Percentiles rank a stretch among this genome's conserved stretches.
phyloP scores from a whole-genome alignment of 1,284 basidiomycete species.

The Sporisorium scitamineum region DNA sequence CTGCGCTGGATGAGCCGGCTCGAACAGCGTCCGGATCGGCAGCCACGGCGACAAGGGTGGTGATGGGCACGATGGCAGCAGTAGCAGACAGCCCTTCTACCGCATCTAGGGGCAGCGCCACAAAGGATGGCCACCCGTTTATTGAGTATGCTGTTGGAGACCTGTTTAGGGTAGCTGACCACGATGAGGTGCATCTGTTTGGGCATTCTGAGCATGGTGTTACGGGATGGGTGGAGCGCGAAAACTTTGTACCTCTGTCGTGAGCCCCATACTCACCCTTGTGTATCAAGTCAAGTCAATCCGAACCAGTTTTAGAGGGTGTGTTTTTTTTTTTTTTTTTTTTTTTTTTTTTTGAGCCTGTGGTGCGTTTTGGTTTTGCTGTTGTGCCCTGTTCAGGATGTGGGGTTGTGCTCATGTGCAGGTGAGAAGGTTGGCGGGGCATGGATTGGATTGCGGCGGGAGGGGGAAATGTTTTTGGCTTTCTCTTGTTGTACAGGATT shows the following conservation, averaged over 20 bases:
- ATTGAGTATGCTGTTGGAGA: constrained; percentile 53
- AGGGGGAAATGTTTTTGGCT: too few relatives aligned
- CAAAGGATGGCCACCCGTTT: constrained; percentile 38
- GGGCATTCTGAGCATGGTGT: constrained; percentile 40
- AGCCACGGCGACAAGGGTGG: background rate
- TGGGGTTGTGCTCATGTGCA: too few relatives aligned
- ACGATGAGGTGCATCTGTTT: constrained; percentile 36
- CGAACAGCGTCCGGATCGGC: background rate
- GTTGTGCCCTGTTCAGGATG: too few relatives aligned
- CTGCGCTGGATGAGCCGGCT: background rate
- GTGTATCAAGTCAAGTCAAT: background rate
- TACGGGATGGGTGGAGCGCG: constrained; percentile 52
- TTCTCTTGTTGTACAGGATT: too few relatives aligned
- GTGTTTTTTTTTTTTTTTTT: too few relatives aligned
- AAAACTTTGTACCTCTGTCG: constrained; percentile 41
- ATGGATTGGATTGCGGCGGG: too few relatives aligned
- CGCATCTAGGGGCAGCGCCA: background rate
- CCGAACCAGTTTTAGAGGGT: too few relatives aligned
- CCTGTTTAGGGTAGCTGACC: constrained; percentile 40
- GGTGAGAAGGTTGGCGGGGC: too few relatives aligned
- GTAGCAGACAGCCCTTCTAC: constrained; percentile 30
- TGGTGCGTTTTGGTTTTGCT: too few relatives aligned
- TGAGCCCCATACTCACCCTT: background rate
- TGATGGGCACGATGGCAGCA: constrained; percentile 35
- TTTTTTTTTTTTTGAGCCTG: too few relatives aligned